phyloP scores from a whole-genome alignment of 768 basidiomycete species.

The Macrocybe gigantea region DNA sequence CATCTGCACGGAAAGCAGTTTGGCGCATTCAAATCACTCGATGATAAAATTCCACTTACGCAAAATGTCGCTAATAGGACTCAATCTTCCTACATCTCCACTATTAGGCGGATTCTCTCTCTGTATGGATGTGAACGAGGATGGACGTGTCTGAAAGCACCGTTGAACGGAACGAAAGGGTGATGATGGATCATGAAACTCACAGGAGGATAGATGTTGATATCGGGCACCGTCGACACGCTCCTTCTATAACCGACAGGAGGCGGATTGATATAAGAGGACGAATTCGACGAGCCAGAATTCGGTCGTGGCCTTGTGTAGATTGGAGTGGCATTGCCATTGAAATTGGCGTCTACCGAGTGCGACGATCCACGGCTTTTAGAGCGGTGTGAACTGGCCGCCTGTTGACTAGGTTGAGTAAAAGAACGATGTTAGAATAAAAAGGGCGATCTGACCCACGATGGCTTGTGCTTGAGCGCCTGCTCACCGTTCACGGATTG shows the following conservation, averaged over 20 bases:
- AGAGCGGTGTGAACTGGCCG: slow-evolving; percentile 14
- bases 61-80: no score
- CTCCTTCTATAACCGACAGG: slow-evolving; percentile 9
- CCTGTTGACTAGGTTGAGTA: neutral
- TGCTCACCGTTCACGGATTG: slow-evolving; percentile 15
- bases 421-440: neutral
- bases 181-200: slow-evolving; percentile 3
- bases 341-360: slow-evolving; percentile 6
- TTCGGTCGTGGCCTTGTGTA: slow-evolving; percentile 16
- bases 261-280: slow-evolving; percentile 6
- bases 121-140: no score
- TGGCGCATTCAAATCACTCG: no score
- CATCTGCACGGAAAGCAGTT: no score
- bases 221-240: slow-evolving; percentile 21
- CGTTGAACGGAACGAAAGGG: no score
- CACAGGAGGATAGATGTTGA: slow-evolving; percentile 33
- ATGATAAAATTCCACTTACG: no score
- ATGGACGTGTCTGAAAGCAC: no score
- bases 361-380: slow-evolving; percentile 6
- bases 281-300: slow-evolving; percentile 20
- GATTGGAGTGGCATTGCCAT: neutral
- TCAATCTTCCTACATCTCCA: no score
- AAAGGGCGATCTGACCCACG: slow-evolving; percentile 25
- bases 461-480: slow-evolving; percentile 23
- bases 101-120: no score